These are phyloP conservation scores for Saccharum spontaneum DNA, from an alignment of 176 grass and related monocot species.

Conservation along the genomic window DNA sequence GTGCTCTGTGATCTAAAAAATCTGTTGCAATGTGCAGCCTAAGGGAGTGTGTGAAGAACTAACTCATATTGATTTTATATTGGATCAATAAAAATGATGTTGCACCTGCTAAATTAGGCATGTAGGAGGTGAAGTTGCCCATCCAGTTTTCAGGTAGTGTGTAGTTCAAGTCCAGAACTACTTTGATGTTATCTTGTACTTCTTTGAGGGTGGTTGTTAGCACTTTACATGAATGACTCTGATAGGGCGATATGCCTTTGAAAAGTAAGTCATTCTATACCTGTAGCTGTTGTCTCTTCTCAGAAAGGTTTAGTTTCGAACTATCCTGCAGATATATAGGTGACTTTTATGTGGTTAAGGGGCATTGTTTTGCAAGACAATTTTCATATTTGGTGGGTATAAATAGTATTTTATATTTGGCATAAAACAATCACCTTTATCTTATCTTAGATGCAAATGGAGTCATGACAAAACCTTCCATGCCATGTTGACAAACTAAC, in stretches of 20 bases:
- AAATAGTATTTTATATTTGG: background rate
- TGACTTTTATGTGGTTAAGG: background rate
- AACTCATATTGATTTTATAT: background rate
- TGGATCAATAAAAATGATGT: too few relatives aligned
- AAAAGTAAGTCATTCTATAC: too few relatives aligned
- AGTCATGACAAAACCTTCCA: background rate
- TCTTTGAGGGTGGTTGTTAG: background rate
- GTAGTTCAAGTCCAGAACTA: background rate
- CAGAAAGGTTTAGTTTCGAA: too few relatives aligned
- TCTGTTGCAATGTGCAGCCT: background rate
- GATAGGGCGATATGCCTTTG: background rate
- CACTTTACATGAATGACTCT: background rate
- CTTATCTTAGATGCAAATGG: background rate
- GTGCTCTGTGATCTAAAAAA: background rate
- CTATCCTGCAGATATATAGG: too few relatives aligned
- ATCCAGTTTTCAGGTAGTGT: background rate
- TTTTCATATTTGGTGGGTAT: background rate
- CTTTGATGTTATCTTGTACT: background rate
- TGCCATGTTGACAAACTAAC: too few relatives aligned
- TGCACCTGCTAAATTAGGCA: too few relatives aligned
- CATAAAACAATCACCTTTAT: background rate
- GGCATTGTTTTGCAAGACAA: background rate
- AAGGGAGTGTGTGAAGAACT: background rate
- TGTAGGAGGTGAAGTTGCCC: background rate
- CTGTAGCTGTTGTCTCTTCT: too few relatives aligned